Conservation (phyloP, 106 monocot species). For the Dendrobium huoshanense region DNA sequence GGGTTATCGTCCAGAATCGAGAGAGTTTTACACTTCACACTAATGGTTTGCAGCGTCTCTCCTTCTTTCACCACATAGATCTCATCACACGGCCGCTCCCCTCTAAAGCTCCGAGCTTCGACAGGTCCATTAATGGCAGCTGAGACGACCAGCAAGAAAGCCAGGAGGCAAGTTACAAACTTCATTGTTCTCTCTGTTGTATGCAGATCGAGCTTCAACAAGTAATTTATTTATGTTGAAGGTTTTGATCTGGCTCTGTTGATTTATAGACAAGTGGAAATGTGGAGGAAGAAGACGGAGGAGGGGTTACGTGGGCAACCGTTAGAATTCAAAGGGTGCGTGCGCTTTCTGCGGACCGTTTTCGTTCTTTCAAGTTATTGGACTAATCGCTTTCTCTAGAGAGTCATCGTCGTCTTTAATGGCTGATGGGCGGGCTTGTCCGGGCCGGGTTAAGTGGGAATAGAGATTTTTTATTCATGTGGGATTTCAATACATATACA, state of each 20-base stretch:
- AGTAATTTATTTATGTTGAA: no score
- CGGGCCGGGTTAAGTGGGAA: no score
- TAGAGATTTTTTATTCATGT: no score
- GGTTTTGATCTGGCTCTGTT: background rate
- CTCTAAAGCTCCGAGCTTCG: background rate
- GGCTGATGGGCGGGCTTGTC: no score
- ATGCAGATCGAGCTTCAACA: background rate
- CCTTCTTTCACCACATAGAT: conserved; percentile 23
- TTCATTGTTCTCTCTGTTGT: background rate
- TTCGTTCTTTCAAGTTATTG: background rate
- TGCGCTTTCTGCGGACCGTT: background rate
- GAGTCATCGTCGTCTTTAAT: no score
- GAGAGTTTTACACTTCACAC: conserved; percentile 18
- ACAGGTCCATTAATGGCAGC: background rate
- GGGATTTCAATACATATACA: no score
- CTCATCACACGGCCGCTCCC: conserved; percentile 11
- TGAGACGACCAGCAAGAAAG: background rate
- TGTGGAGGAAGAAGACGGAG: background rate
- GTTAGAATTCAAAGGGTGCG: conserved; percentile 3
- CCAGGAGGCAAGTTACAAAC: background rate
- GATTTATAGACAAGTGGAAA: background rate
- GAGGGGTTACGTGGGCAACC: background rate
- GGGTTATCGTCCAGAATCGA: conserved; percentile 23
- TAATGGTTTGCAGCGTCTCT: conserved; percentile 31
- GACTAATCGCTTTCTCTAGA: no score